Conservation (phyloP, 805 yeast genomes). For the Kuraishia ogatae region DNA sequence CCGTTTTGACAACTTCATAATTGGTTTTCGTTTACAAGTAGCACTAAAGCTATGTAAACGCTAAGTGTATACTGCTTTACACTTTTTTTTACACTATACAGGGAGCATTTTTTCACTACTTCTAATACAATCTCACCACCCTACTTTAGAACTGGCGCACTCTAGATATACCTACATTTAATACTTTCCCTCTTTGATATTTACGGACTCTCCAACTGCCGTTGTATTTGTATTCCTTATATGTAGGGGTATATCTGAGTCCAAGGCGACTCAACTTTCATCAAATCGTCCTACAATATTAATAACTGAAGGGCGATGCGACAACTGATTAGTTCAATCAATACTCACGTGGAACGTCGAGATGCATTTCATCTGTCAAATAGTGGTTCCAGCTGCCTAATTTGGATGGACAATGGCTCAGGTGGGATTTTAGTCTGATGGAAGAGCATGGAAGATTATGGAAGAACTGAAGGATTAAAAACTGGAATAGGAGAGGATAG, state of each 20-base stretch:
- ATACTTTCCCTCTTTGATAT: not conserved
- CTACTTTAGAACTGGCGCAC: no score
- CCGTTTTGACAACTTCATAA: no score
- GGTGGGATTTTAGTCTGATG: not conserved
- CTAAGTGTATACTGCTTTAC: no score
- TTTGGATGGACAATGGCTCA: not conserved
- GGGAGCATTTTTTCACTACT: no score
- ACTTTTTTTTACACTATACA: no score
- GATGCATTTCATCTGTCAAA: not conserved
- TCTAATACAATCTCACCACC: not conserved
- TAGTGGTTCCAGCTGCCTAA: not conserved
- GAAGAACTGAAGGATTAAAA: no score
- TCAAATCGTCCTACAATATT: no score
- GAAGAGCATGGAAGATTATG: not conserved
- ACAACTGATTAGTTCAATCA: no score
- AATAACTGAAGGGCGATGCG: not conserved
- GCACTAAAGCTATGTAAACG: no score
- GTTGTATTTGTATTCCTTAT: not conserved
- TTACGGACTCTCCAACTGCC: not conserved
- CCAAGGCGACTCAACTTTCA: not conserved
- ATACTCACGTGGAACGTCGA: not conserved
- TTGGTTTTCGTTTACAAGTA: no score
- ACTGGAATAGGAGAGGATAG: no score
- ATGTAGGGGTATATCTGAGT: not conserved
- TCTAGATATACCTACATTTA: not conserved